Percentiles rank a stretch among this genome's conserved stretches.
Evolutionary conservation across 2,329 filamentous ascomycete genomes (phyloP).

Genomic region (Monilinia fructigena): DNA sequence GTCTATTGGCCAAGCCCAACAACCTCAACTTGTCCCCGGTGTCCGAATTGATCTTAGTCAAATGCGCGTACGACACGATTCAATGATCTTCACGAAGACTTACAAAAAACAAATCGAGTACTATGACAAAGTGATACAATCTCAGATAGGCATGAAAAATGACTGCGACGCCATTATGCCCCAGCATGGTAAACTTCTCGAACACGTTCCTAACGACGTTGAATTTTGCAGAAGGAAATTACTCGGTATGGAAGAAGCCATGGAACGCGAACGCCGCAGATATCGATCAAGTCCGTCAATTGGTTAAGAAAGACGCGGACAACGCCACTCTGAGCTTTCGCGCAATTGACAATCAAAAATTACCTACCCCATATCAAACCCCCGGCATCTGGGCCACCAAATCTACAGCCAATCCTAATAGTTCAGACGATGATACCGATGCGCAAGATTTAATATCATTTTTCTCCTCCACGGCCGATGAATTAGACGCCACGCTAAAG

Average conservation of each 20-base stretch:
- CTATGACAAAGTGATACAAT: slow-evolving; percentile 77
- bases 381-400: slow-evolving; percentile 45
- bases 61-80: slow-evolving; percentile 84
- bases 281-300: slow-evolving; percentile 55
- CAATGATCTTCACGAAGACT: slow-evolving; percentile 79
- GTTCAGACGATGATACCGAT: slow-evolving; percentile 45
- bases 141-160: slow-evolving; percentile 74
- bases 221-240: slow-evolving; percentile 60
- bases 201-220: slow-evolving; percentile 64
- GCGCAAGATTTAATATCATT: slow-evolving; percentile 61
- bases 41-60: slow-evolving; percentile 77
- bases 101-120: slow-evolving; percentile 75
- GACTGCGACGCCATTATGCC: slow-evolving; percentile 71
- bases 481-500: slow-evolving; percentile 57
- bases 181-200: slow-evolving; percentile 60
- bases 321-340: slow-evolving; percentile 72
- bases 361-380: slow-evolving; percentile 58
- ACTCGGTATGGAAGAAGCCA: slow-evolving; percentile 60
- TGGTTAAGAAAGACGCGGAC: slow-evolving; percentile 63
- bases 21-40: slow-evolving; percentile 61
- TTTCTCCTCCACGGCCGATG: slow-evolving; percentile 61
- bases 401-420: slow-evolving; percentile 43
- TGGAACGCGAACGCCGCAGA: slow-evolving; percentile 63
- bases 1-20: slow-evolving; percentile 47
- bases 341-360: slow-evolving; percentile 70